phyloP scores from a whole-genome alignment of 208 protist species.

The Trypanosoma cruzi region DNA sequence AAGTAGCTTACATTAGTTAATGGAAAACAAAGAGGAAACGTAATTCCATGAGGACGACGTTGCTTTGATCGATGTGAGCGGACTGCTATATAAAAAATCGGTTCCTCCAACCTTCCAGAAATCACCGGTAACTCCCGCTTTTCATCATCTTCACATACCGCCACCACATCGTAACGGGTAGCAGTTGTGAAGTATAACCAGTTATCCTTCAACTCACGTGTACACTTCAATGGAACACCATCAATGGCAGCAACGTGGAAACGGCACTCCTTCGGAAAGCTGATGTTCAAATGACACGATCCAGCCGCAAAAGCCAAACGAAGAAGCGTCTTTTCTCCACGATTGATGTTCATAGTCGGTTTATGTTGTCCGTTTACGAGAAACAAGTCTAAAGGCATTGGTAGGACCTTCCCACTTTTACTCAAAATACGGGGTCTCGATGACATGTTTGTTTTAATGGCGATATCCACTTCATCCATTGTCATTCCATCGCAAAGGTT shows the following conservation, averaged over 20 bases:
- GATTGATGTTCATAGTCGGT: conserved; percentile 49
- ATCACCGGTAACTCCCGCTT: conserved; percentile 42
- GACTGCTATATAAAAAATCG: conserved; percentile 67
- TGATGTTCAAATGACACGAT: conserved; percentile 80
- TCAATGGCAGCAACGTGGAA: conserved; percentile 69
- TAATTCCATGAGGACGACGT: not conserved
- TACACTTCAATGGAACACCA: conserved; percentile 62
- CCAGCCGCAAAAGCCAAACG: conserved; percentile 75
- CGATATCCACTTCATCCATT: conserved; percentile 43
- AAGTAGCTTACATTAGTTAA: conserved; percentile 57
- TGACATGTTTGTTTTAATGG: conserved; percentile 50
- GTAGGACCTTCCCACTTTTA: conserved; percentile 31
- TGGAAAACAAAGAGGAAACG: conserved; percentile 49
- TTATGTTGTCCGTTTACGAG: conserved; percentile 89
- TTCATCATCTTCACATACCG: conserved; percentile 42
- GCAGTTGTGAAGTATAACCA: conserved; percentile 88
- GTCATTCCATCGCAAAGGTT: conserved; percentile 59
- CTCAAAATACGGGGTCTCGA: conserved; percentile 56
- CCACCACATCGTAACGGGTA: conserved; percentile 55
- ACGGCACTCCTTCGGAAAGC: conserved; percentile 55
- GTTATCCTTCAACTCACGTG: conserved; percentile 33
- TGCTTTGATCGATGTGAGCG: conserved; percentile 12
- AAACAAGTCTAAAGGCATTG: conserved; percentile 65
- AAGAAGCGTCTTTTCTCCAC: conserved; percentile 50
- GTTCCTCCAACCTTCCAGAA: conserved; percentile 29